phyloP scores from a whole-genome alignment of 2,329 filamentous ascomycete genomes.

The Exophiala alcalophila region DNA sequence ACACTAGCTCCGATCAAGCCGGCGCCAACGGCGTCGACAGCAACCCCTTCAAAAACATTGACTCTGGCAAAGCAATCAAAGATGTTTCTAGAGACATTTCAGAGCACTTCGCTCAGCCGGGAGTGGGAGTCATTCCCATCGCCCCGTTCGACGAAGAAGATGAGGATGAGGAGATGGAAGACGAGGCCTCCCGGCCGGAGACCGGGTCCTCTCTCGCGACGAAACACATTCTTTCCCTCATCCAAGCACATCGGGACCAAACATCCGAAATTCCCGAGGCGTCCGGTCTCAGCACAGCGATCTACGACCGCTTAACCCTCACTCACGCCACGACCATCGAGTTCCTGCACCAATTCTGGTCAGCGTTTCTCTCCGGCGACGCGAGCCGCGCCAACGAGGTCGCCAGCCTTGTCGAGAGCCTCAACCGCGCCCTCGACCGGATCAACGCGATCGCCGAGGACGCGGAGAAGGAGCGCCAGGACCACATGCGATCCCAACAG shows the following conservation, averaged over 20 bases:
- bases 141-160: constrained; percentile 24
- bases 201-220: constrained; percentile 63
- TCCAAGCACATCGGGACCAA: constrained; percentile 56
- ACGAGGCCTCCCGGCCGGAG: constrained; percentile 53
- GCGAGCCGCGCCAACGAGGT: constrained; percentile 76
- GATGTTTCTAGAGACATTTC: constrained; percentile 22
- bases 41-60: constrained; percentile 24
- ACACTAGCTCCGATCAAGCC: constrained; percentile 38
- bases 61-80: constrained; percentile 28
- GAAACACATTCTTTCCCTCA: constrained; percentile 57
- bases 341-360: constrained; percentile 97
- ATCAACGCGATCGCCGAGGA: constrained; percentile 77
- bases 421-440: constrained; percentile 71
- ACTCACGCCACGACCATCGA: constrained; percentile 93
- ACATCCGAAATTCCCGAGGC: constrained; percentile 40
- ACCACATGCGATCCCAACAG: constrained; percentile 64
- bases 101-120: constrained; percentile 24
- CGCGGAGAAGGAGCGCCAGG: constrained; percentile 70
- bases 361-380: constrained; percentile 84
- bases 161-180: constrained; percentile 41
- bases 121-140: constrained; percentile 25
- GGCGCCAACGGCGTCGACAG: constrained; percentile 41
- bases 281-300: constrained; percentile 47
- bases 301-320: constrained; percentile 63
- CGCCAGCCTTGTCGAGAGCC: constrained; percentile 74